Conservation (phyloP, 73 alveolate genomes). For the Durusdinium trenchii region DNA sequence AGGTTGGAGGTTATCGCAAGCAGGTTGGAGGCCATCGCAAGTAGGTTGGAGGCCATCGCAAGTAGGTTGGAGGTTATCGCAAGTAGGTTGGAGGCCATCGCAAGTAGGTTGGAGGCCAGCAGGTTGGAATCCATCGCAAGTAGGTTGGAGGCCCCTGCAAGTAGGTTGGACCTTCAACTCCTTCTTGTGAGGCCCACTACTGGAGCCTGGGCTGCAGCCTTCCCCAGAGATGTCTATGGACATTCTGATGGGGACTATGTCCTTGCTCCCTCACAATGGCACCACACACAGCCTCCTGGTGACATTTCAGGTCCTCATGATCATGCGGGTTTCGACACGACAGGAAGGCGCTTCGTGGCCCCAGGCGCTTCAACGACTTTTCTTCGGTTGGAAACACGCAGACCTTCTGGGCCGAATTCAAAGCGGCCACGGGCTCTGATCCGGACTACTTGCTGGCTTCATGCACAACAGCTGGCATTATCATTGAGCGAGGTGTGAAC, state of each 20-base stretch:
- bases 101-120: too few species aligned
- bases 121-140: too few species aligned
- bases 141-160: too few species aligned
- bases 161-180: too few species aligned
- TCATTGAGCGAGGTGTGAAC: slow-evolving; percentile 31
- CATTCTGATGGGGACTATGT: slow-evolving; percentile 69
- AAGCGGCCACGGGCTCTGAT: neutral
- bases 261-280: slow-evolving; percentile 76
- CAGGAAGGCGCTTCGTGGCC: too few species aligned
- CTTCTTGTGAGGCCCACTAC: slow-evolving; percentile 63
- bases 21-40: too few species aligned
- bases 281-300: slow-evolving; percentile 76
- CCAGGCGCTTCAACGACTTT: slow-evolving; percentile 54
- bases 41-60: too few species aligned
- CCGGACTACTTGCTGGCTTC: slow-evolving; percentile 82
- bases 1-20: too few species aligned
- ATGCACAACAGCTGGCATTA: slow-evolving; percentile 49
- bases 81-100: too few species aligned
- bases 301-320: neutral
- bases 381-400: slow-evolving; percentile 55
- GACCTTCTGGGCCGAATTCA: slow-evolving; percentile 24
- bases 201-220: neutral
- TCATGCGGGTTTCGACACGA: too few species aligned
- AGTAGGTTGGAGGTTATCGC: too few species aligned
- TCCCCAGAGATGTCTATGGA: slow-evolving; percentile 5